Evolutionary conservation across 2,329 filamentous ascomycete genomes (phyloP).

Genomic region (Microsporum canis): DNA sequence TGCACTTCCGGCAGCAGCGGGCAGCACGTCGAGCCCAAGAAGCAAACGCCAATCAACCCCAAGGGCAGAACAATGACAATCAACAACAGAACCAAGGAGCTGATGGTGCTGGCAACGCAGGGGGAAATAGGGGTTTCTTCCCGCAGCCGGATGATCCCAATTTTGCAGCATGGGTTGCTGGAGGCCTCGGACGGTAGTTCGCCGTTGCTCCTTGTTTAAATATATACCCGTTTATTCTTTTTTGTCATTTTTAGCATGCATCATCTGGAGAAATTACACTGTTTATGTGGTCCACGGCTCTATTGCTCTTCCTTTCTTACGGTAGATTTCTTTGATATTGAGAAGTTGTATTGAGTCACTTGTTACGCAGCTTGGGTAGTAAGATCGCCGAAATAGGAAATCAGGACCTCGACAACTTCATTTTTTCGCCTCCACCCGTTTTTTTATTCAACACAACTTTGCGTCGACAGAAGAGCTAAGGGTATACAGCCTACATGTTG

Average conservation of each 20-base stretch:
- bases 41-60: slow-evolving; percentile 5
- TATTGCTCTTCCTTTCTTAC: not conserved
- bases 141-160: slow-evolving; percentile 57
- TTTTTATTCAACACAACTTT: not conserved
- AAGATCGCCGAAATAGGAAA: not conserved
- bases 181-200: slow-evolving; percentile 47
- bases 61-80: not conserved
- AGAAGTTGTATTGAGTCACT: slow-evolving; percentile 15
- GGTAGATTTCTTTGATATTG: not conserved
- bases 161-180: slow-evolving; percentile 56
- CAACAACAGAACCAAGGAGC: slow-evolving; percentile 8
- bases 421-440: not conserved
- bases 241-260: not conserved
- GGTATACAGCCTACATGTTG: not conserved
- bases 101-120: slow-evolving; percentile 1
- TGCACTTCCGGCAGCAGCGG: slow-evolving; percentile 68
- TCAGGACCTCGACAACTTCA: not conserved
- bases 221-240: slow-evolving; percentile 5
- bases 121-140: slow-evolving; percentile 46
- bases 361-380: slow-evolving; percentile 6
- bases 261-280: not conserved
- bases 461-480: not conserved
- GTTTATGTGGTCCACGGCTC: not conserved
- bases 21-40: slow-evolving; percentile 41
- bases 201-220: not conserved